Evolutionary conservation across 176 grass and related monocot species (phyloP).

Genomic region (Metroxylon sagu): DNA sequence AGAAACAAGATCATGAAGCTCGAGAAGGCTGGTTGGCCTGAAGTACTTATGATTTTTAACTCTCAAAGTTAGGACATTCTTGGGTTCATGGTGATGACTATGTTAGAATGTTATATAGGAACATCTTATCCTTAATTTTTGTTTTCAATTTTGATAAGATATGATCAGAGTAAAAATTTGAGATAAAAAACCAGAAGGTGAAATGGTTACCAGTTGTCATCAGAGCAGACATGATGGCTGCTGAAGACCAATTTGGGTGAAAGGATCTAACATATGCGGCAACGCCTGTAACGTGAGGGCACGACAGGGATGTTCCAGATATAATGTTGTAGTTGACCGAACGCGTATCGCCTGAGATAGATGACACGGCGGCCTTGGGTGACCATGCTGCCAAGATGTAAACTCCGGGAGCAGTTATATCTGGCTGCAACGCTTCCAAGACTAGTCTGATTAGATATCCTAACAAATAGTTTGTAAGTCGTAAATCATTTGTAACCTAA

Average conservation of each 20-base stretch:
- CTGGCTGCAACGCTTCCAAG: constrained; percentile 23
- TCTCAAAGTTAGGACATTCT: too few species aligned
- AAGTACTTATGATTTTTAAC: too few species aligned
- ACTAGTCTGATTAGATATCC: too few species aligned
- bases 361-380: not conserved
- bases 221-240: constrained; percentile 44
- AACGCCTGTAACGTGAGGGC: constrained; percentile 18
- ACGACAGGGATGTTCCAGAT: constrained; percentile 37
- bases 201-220: constrained; percentile 33
- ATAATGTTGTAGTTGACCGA: constrained; percentile 22
- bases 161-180: too few species aligned
- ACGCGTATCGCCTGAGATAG: not conserved
- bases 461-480: too few species aligned
- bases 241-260: constrained; percentile 48
- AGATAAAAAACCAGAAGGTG: not conserved
- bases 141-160: too few species aligned
- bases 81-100: too few species aligned
- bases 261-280: constrained; percentile 37
- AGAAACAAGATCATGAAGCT: too few species aligned
- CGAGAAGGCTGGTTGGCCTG: too few species aligned
- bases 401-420: constrained; percentile 33
- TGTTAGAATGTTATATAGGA: too few species aligned
- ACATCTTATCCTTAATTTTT: too few species aligned
- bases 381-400: constrained; percentile 47
- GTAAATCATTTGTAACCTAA: too few species aligned